phyloP scores from a whole-genome alignment of 2,329 filamentous ascomycete genomes.

The Teratosphaeria destructans region DNA sequence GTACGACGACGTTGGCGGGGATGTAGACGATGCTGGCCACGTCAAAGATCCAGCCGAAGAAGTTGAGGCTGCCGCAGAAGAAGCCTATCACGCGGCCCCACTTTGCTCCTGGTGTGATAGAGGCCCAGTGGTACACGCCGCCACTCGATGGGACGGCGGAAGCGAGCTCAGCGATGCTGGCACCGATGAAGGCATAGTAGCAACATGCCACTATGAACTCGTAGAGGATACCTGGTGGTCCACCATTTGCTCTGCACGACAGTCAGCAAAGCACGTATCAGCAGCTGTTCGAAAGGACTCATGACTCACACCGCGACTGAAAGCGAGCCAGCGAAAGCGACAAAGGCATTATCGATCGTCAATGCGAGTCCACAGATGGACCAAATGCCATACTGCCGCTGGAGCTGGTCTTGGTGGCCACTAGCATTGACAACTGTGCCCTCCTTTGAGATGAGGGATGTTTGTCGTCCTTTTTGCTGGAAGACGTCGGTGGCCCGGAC shows the following conservation, averaged over 20 bases:
- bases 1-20: slow-evolving; percentile 48
- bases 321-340: slow-evolving; percentile 52
- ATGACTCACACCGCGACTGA: slow-evolving; percentile 36
- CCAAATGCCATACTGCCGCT: slow-evolving; percentile 51
- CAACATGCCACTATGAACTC: slow-evolving; percentile 26
- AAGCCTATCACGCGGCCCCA: slow-evolving; percentile 27
- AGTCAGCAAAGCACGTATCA: neutral
- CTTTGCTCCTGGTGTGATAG: slow-evolving; percentile 23
- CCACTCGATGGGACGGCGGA: slow-evolving; percentile 24
- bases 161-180: slow-evolving; percentile 24
- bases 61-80: slow-evolving; percentile 35
- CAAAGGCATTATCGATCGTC: slow-evolving; percentile 56
- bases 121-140: slow-evolving; percentile 28
- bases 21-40: slow-evolving; percentile 50
- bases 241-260: slow-evolving; percentile 19
- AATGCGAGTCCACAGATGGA: slow-evolving; percentile 48
- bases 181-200: slow-evolving; percentile 28
- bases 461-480: slow-evolving; percentile 6
- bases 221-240: slow-evolving; percentile 27
- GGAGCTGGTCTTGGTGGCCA: slow-evolving; percentile 53
- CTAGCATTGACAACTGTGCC: slow-evolving; percentile 50
- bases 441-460: slow-evolving; percentile 19
- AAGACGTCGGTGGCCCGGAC: slow-evolving; percentile 3
- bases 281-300: neutral
- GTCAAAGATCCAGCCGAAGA: slow-evolving; percentile 54